A percentile compares a stretch with the other conserved stretches of the same genome.
Evolutionary conservation across 306 rosid genomes (phyloP).

Genomic region (Sphenostylis stenocarpa): DNA sequence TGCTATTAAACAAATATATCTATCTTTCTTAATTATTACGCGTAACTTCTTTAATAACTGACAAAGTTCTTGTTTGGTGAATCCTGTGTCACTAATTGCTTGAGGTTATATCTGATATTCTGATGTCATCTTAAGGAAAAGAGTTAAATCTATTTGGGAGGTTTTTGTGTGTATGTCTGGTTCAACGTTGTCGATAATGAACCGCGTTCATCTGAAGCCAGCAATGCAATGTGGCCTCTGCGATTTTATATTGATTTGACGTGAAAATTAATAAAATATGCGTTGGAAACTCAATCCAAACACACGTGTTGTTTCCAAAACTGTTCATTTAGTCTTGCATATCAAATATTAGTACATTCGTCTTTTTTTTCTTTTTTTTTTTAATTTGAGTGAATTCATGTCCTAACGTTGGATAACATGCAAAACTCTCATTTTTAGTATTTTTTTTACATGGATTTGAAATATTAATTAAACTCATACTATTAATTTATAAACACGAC

Average conservation of each 20-base stretch:
- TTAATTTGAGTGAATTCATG: no score
- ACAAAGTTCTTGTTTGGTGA: not conserved
- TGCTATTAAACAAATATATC: no score
- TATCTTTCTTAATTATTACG: not conserved
- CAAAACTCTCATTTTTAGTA: no score
- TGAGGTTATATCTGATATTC: not conserved
- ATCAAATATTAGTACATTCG: no score
- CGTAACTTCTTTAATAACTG: not conserved
- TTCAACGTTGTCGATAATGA: not conserved
- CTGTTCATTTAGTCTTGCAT: no score
- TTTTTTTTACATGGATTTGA: no score
- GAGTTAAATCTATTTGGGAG: not conserved
- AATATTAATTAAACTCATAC: no score
- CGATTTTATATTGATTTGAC: not conserved
- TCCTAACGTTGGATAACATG: no score
- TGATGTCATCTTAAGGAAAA: not conserved
- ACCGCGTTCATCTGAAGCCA: not conserved
- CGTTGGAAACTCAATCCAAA: not conserved
- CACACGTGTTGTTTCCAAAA: not conserved
- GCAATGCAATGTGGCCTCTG: not conserved
- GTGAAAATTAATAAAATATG: not conserved
- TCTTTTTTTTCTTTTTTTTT: no score
- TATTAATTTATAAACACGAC: no score
- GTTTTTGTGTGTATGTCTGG: not conserved
- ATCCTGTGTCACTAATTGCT: not conserved